phyloP scores from a whole-genome alignment of 352 stramenopile genomes.

The Phytophthora niederhauseri region DNA sequence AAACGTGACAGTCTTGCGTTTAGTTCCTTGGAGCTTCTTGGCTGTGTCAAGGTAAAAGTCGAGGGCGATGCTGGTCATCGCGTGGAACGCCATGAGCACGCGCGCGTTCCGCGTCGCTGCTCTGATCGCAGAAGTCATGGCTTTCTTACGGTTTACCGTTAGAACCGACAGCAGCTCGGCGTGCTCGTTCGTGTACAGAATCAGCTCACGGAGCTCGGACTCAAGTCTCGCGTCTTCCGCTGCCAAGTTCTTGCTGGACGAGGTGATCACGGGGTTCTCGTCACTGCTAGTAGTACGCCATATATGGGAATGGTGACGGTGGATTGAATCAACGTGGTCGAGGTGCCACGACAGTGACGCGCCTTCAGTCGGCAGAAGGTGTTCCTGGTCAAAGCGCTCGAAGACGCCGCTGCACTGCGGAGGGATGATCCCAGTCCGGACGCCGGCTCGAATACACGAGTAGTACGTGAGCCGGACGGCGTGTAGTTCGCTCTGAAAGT shows the following conservation, averaged over 20 bases:
- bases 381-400: conserved; percentile 42
- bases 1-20: not conserved
- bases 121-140: conserved; percentile 35
- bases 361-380: conserved; percentile 26
- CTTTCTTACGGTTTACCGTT: conserved; percentile 47
- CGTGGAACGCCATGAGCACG: conserved; percentile 41
- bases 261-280: conserved; percentile 1
- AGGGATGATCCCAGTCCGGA: conserved; percentile 51
- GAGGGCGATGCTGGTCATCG: conserved; percentile 40
- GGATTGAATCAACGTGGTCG: conserved; percentile 6
- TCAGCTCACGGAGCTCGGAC: conserved; percentile 35
- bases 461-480: conserved; percentile 46
- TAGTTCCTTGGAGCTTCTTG: conserved; percentile 1
- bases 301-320: conserved; percentile 4
- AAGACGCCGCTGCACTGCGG: conserved; percentile 43
- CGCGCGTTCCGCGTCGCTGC: conserved; percentile 39
- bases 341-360: conserved; percentile 13
- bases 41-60: conserved; percentile 47
- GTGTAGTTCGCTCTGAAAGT: conserved; percentile 52
- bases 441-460: conserved; percentile 37
- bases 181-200: conserved; percentile 40
- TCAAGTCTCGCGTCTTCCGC: conserved; percentile 22
- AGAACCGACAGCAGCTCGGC: conserved; percentile 36
- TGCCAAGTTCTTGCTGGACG: conserved; percentile 16
- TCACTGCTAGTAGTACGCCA: conserved; percentile 4